Evolutionary conservation across 305 asterid species (phyloP).

Genomic region (Ruellia speciosa): DNA sequence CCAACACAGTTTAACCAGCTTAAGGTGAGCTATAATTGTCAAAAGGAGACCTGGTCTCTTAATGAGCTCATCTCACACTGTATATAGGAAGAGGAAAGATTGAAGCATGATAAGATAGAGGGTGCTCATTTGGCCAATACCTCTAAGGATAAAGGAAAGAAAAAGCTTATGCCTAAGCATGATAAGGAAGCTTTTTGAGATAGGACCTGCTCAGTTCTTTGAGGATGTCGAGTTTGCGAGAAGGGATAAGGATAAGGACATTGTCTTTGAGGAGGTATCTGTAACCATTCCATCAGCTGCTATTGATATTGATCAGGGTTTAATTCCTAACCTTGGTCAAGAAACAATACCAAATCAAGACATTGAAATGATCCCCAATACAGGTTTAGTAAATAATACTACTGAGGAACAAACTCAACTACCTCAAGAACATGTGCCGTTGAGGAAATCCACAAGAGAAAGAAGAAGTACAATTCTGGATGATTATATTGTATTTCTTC

Average conservation of each 20-base stretch:
- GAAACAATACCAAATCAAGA: too few species aligned
- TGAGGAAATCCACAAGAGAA: neutral
- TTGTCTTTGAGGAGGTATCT: neutral
- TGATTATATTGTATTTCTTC: too few species aligned
- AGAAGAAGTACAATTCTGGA: too few species aligned
- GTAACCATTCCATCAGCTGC: too few species aligned
- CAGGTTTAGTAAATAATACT: too few species aligned
- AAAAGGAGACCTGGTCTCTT: neutral
- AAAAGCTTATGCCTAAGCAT: neutral
- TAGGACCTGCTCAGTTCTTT: neutral
- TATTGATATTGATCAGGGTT: too few species aligned
- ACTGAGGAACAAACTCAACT: too few species aligned
- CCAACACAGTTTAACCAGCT: neutral
- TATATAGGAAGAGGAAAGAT: neutral
- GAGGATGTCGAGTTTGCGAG: neutral
- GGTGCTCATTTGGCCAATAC: neutral
- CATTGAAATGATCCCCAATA: too few species aligned
- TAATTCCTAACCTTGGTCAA: too few species aligned
- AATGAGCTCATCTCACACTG: constrained; percentile 4
- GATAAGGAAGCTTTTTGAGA: neutral
- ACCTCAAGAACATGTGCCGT: too few species aligned
- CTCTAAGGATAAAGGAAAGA: neutral
- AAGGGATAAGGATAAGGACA: neutral
- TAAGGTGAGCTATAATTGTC: constrained; percentile 3
- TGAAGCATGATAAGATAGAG: neutral